Percentiles rank a stretch among this genome's conserved stretches.
These are phyloP conservation scores for Debaryomyces hansenii DNA, from an alignment of 805 yeast species.

Conservation along the genomic window DNA sequence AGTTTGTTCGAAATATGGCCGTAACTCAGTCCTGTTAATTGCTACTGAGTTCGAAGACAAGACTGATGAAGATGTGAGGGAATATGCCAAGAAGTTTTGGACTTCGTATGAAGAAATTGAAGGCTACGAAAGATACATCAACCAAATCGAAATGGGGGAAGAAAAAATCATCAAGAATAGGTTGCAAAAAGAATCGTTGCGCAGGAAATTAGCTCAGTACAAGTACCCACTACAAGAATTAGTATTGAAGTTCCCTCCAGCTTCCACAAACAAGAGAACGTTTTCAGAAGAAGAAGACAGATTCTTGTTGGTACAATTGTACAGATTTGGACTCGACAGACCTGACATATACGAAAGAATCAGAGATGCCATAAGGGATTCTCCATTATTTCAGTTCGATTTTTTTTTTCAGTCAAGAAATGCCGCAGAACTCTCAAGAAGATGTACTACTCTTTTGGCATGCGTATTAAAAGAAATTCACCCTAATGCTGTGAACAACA, in stretches of 20 bases:
- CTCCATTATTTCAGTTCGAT: slow-evolving; percentile 82
- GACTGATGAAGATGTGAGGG: slow-evolving; percentile 72
- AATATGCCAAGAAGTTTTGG: slow-evolving; percentile 85
- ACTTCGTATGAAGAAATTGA: slow-evolving; percentile 72
- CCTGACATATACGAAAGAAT: slow-evolving; percentile 78
- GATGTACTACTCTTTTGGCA: slow-evolving; percentile 76
- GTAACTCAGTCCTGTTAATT: slow-evolving; percentile 68
- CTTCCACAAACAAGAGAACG: slow-evolving; percentile 58
- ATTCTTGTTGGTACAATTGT: slow-evolving; percentile 75
- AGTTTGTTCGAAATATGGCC: slow-evolving; percentile 74
- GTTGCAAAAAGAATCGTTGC: slow-evolving; percentile 75
- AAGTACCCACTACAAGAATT: slow-evolving; percentile 80
- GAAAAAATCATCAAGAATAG: slow-evolving; percentile 66
- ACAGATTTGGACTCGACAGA: slow-evolving; percentile 77
- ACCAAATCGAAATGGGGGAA: slow-evolving; percentile 86
- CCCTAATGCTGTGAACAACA: slow-evolving; percentile 14
- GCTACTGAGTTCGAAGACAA: slow-evolving; percentile 82
- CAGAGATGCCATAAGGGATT: slow-evolving; percentile 68
- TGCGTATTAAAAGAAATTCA: slow-evolving; percentile 67
- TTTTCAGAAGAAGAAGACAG: slow-evolving; percentile 91
- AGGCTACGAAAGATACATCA: slow-evolving; percentile 80
- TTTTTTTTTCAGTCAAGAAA: slow-evolving; percentile 83
- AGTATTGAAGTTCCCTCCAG: slow-evolving; percentile 68
- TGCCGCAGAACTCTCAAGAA: slow-evolving; percentile 72
- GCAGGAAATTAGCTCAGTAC: slow-evolving; percentile 71